Conservation (phyloP, 257 asterid species). For the Fraxinus anomala region DNA sequence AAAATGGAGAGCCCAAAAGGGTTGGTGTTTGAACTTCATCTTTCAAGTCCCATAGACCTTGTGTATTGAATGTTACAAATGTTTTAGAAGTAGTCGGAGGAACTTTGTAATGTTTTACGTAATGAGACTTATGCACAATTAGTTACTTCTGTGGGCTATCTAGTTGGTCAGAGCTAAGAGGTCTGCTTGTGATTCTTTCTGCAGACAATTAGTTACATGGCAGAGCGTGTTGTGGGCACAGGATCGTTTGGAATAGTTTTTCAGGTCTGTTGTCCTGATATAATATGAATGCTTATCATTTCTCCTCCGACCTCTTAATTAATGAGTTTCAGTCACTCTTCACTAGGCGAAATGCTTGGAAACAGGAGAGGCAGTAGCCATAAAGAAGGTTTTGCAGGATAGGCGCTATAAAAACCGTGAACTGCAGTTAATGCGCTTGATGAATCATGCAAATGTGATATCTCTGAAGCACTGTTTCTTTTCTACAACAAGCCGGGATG, state of each 20-base stretch:
- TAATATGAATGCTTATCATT: neutral
- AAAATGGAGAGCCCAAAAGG: constrained; percentile 59
- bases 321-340: constrained; percentile 12
- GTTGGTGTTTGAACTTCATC: constrained; percentile 31
- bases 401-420: constrained; percentile 55
- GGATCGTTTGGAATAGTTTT: constrained; percentile 60
- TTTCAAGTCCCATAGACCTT: neutral
- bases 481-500: constrained; percentile 53
- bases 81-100: neutral
- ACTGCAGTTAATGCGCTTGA: constrained; percentile 50
- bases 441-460: constrained; percentile 54
- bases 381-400: constrained; percentile 54
- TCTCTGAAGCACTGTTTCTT: constrained; percentile 53
- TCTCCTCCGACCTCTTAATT: neutral
- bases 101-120: neutral
- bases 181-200: constrained; percentile 22
- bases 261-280: constrained; percentile 31
- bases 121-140: neutral
- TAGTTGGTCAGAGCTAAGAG: neutral
- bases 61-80: constrained; percentile 8
- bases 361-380: constrained; percentile 56
- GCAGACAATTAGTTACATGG: constrained; percentile 60
- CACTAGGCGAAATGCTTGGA: constrained; percentile 55
- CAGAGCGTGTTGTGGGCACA: constrained; percentile 56
- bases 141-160: neutral